phyloP scores from a whole-genome alignment of 192 early-diverging fungal species.

The Neocallimastix lanati region DNA sequence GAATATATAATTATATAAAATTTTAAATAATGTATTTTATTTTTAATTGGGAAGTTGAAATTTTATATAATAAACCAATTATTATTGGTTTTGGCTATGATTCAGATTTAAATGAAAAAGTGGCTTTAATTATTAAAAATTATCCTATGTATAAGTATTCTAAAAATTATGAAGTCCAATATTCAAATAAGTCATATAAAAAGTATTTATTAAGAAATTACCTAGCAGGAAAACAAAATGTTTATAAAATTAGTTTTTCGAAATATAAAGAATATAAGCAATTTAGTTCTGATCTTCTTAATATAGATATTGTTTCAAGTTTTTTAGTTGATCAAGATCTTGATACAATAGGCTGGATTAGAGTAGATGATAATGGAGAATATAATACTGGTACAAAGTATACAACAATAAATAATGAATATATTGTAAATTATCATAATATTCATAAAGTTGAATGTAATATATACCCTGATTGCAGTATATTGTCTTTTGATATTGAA shows the following conservation, averaged over 20 bases:
- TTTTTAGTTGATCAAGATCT: neutral
- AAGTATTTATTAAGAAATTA: neutral
- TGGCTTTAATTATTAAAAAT: neutral
- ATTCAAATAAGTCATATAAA: neutral
- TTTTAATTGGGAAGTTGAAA: neutral
- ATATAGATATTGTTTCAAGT: neutral
- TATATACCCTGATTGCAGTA: neutral
- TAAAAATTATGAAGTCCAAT: neutral
- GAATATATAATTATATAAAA: no score
- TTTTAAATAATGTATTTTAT: neutral
- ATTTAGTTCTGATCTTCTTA: neutral
- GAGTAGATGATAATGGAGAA: neutral
- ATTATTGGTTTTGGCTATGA: neutral
- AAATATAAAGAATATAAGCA: neutral
- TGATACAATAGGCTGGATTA: neutral
- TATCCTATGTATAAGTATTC: neutral
- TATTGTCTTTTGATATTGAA: neutral
- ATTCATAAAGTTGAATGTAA: neutral
- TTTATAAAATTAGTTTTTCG: neutral
- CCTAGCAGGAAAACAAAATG: neutral
- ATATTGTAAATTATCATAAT: neutral
- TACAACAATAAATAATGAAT: neutral
- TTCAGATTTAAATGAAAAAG: neutral
- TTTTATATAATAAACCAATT: neutral
- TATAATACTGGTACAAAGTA: neutral